Percentiles rank a stretch among this genome's conserved stretches.
Conservation (phyloP, 2,329 filamentous ascomycete genomes). For the Sporothrix luriei region DNA sequence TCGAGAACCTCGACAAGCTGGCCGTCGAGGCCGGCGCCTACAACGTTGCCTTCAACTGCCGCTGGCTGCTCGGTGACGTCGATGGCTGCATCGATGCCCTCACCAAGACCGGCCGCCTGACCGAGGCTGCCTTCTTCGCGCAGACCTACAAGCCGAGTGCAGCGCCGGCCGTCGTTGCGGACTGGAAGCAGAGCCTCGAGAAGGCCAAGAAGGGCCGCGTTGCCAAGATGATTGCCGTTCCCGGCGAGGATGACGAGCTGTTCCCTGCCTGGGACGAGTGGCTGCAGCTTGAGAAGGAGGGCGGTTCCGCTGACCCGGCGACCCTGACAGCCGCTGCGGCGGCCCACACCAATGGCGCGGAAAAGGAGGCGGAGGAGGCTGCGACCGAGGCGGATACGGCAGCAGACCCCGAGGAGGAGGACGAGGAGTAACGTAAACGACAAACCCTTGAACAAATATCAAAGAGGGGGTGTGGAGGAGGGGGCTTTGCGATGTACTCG, state of each 20-base stretch:
- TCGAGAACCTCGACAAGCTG: constrained; percentile 71
- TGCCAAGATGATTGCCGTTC: constrained; percentile 78
- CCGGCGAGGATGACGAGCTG: constrained; percentile 79
- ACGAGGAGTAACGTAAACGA: constrained; percentile 18
- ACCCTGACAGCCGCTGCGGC: constrained; percentile 11
- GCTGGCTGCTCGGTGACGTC: constrained; percentile 84
- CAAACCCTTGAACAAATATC: neutral
- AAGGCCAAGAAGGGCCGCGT: constrained; percentile 84
- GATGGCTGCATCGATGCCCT: constrained; percentile 80
- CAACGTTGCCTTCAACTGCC: constrained; percentile 89
- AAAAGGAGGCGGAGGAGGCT: constrained; percentile 7
- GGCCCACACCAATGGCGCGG: constrained; percentile 15
- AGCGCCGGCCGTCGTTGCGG: constrained; percentile 65
- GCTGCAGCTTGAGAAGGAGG: constrained; percentile 75
- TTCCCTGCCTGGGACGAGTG: constrained; percentile 98
- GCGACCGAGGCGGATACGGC: neutral
- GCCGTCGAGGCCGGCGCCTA: constrained; percentile 77
- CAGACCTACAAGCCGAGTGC: constrained; percentile 93
- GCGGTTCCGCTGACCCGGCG: constrained; percentile 47
- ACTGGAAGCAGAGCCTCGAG: constrained; percentile 84
- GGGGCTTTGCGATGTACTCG: neutral
- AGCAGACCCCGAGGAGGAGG: constrained; percentile 7
- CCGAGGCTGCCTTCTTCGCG: constrained; percentile 87
- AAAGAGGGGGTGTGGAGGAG: neutral
- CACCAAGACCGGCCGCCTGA: constrained; percentile 72